A percentile compares a stretch with the other conserved stretches of the same genome.
Evolutionary conservation across 1,284 basidiomycete species (phyloP).

Genomic region (Ustanciosporium gigantosporum): DNA sequence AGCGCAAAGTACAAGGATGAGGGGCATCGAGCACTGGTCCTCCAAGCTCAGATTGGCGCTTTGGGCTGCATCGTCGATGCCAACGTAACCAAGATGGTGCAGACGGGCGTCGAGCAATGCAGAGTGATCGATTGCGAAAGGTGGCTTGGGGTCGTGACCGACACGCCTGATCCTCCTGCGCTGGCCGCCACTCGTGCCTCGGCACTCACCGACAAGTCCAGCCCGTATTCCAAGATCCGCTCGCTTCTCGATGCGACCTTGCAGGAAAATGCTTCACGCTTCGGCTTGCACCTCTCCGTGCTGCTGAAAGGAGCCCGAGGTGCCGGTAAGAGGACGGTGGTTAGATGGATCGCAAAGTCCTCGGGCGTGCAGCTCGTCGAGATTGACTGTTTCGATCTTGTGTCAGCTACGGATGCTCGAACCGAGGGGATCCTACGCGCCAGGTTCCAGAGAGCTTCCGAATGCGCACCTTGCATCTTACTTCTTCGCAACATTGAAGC

Average conservation of each 20-base stretch:
- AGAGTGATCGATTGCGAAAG: slow-evolving; percentile 69
- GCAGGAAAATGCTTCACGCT: slow-evolving; percentile 34
- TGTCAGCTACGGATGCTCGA: slow-evolving; percentile 78
- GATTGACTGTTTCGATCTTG: slow-evolving; percentile 83
- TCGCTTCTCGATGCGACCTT: slow-evolving; percentile 52
- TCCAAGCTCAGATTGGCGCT: slow-evolving; percentile 66
- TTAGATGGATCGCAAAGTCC: slow-evolving; percentile 68
- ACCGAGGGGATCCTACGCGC: slow-evolving; percentile 78
- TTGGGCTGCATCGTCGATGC: slow-evolving; percentile 73
- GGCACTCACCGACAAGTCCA: slow-evolving; percentile 17
- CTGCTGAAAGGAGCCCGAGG: slow-evolving; percentile 76
- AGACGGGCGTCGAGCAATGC: slow-evolving; percentile 75
- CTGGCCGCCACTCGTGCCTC: not conserved
- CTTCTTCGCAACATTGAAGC: slow-evolving; percentile 84
- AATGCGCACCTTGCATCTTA: slow-evolving; percentile 83
- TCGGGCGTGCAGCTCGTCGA: slow-evolving; percentile 80
- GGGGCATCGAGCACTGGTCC: slow-evolving; percentile 10
- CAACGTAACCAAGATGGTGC: slow-evolving; percentile 71
- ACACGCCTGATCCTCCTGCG: slow-evolving; percentile 35
- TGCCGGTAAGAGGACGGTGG: slow-evolving; percentile 72
- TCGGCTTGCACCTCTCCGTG: slow-evolving; percentile 62
- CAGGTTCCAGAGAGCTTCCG: slow-evolving; percentile 76
- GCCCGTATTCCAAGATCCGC: slow-evolving; percentile 29
- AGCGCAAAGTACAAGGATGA: slow-evolving; percentile 21
- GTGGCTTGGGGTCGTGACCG: slow-evolving; percentile 67